Base-by-base conservation (phyloP, 306 rosid species). In the Corylus avellana region DNA sequence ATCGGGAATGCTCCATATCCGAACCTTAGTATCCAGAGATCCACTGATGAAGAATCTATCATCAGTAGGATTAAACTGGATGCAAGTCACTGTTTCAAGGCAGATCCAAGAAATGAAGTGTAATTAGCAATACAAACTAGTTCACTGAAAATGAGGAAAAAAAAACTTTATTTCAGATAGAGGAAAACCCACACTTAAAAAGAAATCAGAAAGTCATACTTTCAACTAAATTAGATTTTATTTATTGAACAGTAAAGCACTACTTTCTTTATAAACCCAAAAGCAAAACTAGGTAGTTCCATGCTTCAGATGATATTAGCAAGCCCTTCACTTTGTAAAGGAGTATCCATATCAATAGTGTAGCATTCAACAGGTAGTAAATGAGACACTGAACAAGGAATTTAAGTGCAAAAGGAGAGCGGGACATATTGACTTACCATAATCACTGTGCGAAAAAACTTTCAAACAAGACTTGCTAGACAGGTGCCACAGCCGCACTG, bases 61-160 rank as follows among this genome's bases (percentile, higher is more conserved):
- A 84, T 96, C 98, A 82, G 91, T 91, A 75, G 99, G 99, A 87
- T 96, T 93, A 84, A 96, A 96, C 91, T 96, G 99, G 97, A 96
- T 96, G 94, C 99, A 96, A 72, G 99, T 96, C 81, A 96, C 99
- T 96, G 99, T 79, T 77, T 81, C 84, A 83, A 85, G 81, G 80
- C 76, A 82, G 80, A 89, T 79, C 75, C 81, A 78, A 76, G 84
- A 80, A 55, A 84, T 37, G n/a, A 77, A 73, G 27, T 54, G 76
- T 79, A 64, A 84, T 87, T 79, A 90, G 91, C 81, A 81, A 56
- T 56, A 86, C 69, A 79, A 78, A 73, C 74, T 13, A 70, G 73
- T 37, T 29, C 47, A 62, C 66, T 29, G 12, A 6, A 68, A 57
- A 51, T n/a, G 78, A 50, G 11, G 16, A 64, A 44, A 55, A 63